Evolutionary conservation across 768 basidiomycete genomes (phyloP).

Genomic region (Leccinum pellstonianum): DNA sequence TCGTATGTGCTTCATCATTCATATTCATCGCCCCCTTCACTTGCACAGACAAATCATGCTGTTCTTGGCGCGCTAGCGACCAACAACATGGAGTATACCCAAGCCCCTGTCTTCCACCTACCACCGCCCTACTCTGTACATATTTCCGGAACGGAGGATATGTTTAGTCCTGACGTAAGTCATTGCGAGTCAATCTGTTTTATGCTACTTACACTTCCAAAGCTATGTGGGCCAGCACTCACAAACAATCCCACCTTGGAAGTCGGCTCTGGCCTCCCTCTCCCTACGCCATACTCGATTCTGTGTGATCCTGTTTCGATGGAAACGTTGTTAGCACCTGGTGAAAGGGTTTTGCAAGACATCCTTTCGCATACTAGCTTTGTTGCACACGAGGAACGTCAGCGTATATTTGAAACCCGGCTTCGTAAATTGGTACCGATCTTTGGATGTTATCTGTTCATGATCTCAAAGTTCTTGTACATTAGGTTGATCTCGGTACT

Average conservation of each 20-base stretch:
- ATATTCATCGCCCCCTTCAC: background rate
- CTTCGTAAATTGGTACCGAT: constrained; percentile 1
- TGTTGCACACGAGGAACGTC: background rate
- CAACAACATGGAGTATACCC: background rate
- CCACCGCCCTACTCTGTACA: background rate
- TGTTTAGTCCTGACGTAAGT: background rate
- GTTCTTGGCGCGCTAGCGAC: background rate
- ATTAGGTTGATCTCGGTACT: background rate
- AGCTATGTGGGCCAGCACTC: background rate
- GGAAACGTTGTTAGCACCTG: background rate
- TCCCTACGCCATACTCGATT: background rate
- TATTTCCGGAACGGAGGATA: background rate
- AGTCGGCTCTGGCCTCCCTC: no score
- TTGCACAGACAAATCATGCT: background rate
- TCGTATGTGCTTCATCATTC: background rate
- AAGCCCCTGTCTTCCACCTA: background rate
- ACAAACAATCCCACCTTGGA: no score
- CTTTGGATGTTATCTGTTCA: no score
- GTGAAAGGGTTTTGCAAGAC: background rate
- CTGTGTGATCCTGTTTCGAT: background rate
- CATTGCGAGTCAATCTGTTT: background rate
- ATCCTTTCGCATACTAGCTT: background rate
- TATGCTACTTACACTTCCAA: background rate
- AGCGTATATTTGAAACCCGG: background rate
- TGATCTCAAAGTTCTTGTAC: background rate